Evolutionary conservation across 2,329 filamentous ascomycete species (phyloP), one percentile per base, ranked within the genome.

Genomic region (Arachnomyces sp.): DNA sequence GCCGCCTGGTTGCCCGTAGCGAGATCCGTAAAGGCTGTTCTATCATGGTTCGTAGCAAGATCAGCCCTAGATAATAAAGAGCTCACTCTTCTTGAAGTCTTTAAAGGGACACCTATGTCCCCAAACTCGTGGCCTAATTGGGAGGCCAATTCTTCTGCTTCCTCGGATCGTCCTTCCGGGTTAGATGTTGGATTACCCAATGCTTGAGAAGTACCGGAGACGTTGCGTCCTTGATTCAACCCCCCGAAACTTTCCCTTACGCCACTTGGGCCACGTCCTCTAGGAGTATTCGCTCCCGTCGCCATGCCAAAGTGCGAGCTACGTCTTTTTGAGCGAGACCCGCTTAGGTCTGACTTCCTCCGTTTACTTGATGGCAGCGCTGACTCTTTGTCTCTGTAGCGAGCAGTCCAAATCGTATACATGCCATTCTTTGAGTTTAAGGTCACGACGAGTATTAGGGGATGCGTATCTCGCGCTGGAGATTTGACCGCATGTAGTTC

Each of bases 61-160:
- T 95, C 90, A 25, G 86, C 84, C 53, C 90, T 76, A 12, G 89
- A 89, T 39, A 95, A 72, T 65, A 95, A 76, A 12, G 90, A 96
- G 66, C 92, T 98, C 17, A 96, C 84, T 37, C 92, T 78, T 32
- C 92, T 79, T n/a, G 77, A 78, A 32, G 77, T 73, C 47, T 74
- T 74, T n/a, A 63, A 63, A 13, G 74, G 72, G 34, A 74, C 71
- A 18, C 73, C 70, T 25, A 74, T 67, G 40, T 72, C 65, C 15
- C 65, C 69, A 44, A 74, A 71, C 42, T 87, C 83, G 31, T 84
- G 75, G 40, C 85, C 84, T n/a, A 90, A 64, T 1, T 82, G 78
- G 2, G 82, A 74, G 3, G 81, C 82, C 32, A 86, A 68, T 44
- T 73, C 70, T 47, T 85, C 80, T 31, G 62, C 49, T 45, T 64